Base-by-base conservation (phyloP, 441 rosid genomes). In the Erodium chrysanthum region DNA sequence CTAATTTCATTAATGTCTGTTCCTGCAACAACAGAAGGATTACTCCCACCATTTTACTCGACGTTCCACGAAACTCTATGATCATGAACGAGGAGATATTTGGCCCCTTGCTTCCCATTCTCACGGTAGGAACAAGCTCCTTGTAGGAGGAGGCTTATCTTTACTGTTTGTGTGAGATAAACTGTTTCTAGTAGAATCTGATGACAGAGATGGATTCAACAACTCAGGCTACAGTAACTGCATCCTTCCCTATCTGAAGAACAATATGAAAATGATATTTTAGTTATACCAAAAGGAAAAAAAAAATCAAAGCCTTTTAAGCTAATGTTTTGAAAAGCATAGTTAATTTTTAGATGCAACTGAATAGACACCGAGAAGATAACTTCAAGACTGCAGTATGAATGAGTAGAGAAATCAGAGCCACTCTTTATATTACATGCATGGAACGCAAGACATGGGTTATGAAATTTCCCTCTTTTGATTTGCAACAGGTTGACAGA, bases 31-130 rank as follows among this genome's bases (percentile, higher is more conserved):
- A 71, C 85, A 89, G 96, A 80, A 78, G 58, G 74, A 87, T 89
- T 72, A 76, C 90, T 73, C 96, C 96, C 9, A 83, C 96, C 69
- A 66, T 89, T 75, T 80, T 89, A 76, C 77, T 87, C 35, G 89
- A 82, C 68, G 92, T 89, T 11, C 88, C 96, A 0, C 72, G 17
- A 52, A 81, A 89, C 75, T 80, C 91, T 70, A 64, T 79, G 70
- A 82, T 87, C 46, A 89, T 89, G 96, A 81, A 74, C 7, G 92
- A 89, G 60, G 96, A 89, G 80, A 87, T 89, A 72, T 89, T 87
- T 73, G 96, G 96, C 60, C 96, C 96, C 17, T 66, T 89, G 78
- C 96, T 89, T 76, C 92, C 96, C 66, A 84, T 89, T 74, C 65
- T 85, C 70, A 70, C 66, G 50, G 92, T 89, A 82, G 64, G 82